Percentiles rank a stretch among this genome's conserved stretches.
phyloP scores from a whole-genome alignment of 208 protist species.

The Acanthamoeba sp. region DNA sequence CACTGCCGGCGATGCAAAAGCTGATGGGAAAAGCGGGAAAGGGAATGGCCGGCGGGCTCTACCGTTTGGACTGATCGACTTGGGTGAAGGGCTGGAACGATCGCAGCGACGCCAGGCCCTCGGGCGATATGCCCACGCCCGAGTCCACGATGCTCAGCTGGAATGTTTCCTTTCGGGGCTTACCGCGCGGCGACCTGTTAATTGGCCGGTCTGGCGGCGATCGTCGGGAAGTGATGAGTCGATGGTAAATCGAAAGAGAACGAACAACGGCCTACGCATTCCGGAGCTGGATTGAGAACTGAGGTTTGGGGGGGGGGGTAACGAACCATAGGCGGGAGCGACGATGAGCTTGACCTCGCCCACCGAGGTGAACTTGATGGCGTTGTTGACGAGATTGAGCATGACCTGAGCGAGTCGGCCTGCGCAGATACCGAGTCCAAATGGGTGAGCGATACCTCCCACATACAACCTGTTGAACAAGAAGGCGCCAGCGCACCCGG shows the following conservation, averaged over 20 bases:
- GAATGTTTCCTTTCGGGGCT: not conserved
- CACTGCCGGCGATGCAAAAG: no score
- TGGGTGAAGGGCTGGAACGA: slow-evolving; percentile 67
- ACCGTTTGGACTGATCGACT: slow-evolving; percentile 48
- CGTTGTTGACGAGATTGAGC: slow-evolving; percentile 75
- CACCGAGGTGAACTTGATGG: slow-evolving; percentile 68
- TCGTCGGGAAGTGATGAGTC: no score
- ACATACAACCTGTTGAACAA: no score
- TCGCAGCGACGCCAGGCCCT: not conserved
- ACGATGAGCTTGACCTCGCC: slow-evolving; percentile 59
- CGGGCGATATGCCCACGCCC: slow-evolving; percentile 52
- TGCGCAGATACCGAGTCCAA: not conserved
- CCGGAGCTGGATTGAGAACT: not conserved
- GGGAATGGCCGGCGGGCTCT: not conserved
- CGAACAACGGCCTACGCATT: no score
- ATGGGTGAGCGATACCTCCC: not conserved
- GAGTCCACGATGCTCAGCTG: slow-evolving; percentile 55
- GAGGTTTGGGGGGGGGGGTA: not conserved
- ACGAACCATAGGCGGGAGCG: not conserved
- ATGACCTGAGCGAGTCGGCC: slow-evolving; percentile 51
- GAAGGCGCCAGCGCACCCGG: slow-evolving; percentile 10
- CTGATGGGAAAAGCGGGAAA: not conserved
- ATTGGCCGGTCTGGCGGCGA: not conserved
- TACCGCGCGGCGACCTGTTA: not conserved
- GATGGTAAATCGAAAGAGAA: no score